Evolutionary conservation across 2,329 filamentous ascomycete genomes (phyloP).

Genomic region (Ophiocordyceps camponoti-leonardi): DNA sequence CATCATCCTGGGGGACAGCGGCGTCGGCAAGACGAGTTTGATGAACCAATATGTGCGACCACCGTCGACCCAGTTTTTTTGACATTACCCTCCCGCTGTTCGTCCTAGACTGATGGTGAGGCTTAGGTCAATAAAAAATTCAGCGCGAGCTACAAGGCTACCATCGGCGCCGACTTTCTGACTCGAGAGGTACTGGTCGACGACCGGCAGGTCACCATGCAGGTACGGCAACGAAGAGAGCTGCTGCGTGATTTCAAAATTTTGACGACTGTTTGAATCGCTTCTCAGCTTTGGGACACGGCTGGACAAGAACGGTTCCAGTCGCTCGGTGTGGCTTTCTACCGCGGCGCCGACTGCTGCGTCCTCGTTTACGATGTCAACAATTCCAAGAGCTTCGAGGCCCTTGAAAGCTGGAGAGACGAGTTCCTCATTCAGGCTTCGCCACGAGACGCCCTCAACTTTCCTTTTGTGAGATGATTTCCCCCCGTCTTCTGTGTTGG

Average conservation of each 20-base stretch:
- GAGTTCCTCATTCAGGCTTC: conserved; percentile 97
- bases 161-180: conserved; percentile 94
- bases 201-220: conserved; percentile 95
- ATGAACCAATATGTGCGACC: conserved; percentile 99
- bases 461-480: conserved; percentile 67
- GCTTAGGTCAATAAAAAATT: conserved; percentile 98
- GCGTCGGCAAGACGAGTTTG: conserved; percentile 97
- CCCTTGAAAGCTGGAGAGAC: conserved; percentile 93
- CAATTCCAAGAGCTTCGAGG: conserved; percentile 98
- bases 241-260: neutral
- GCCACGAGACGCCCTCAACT: conserved; percentile 89
- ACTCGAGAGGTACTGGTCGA: conserved; percentile 97
- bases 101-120: conserved; percentile 3
- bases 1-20: conserved; percentile 96
- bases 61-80: neutral
- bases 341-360: conserved; percentile 93
- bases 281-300: conserved; percentile 81
- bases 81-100: too few relatives aligned
- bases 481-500: neutral
- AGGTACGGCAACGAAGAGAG: conserved; percentile 35
- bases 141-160: conserved; percentile 98
- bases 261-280: conserved; percentile 1
- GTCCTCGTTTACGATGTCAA: conserved; percentile 97
- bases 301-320: conserved; percentile 96
- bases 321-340: conserved; percentile 92